A percentile compares a stretch with the other conserved stretches of the same genome.
Evolutionary conservation across 352 stramenopile genomes (phyloP).

Genomic region (Phytophthora cajani): DNA sequence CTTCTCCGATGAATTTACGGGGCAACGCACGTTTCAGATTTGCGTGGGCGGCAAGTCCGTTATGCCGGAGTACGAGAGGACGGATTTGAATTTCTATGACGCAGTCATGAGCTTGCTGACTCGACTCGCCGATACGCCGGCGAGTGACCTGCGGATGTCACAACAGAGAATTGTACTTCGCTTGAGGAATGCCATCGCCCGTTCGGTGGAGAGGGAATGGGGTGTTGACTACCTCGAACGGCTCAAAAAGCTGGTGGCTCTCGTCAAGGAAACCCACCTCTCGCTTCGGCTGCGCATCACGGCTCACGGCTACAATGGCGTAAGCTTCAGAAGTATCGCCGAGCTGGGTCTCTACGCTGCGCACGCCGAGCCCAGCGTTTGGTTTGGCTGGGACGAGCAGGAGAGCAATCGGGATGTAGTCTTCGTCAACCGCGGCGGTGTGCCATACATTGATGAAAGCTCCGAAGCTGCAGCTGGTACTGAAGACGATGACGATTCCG

Average conservation of each 20-base stretch:
- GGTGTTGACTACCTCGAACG: conserved; percentile 34
- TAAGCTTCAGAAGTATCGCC: conserved; percentile 31
- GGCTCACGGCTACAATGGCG: conserved; percentile 12
- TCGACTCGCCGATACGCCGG: conserved; percentile 16
- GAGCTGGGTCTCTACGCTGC: conserved; percentile 46
- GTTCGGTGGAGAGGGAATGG: conserved; percentile 32
- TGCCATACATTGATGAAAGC: conserved; percentile 13
- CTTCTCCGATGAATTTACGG: conserved; percentile 32
- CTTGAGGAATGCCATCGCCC: conserved; percentile 26
- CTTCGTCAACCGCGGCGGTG: conserved; percentile 25
- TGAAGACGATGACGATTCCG: background rate
- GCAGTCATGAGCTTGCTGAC: conserved; percentile 31
- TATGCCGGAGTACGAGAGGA: conserved; percentile 10
- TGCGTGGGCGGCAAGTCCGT: conserved; percentile 20
- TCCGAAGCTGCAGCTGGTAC: background rate
- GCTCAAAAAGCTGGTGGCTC: conserved; percentile 19
- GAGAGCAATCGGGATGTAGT: conserved; percentile 23
- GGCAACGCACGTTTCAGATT: conserved; percentile 49
- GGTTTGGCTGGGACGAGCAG: conserved; percentile 45
- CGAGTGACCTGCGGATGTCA: conserved; percentile 14
- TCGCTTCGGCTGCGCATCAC: conserved; percentile 34
- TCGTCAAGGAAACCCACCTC: conserved; percentile 34
- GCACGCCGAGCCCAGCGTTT: conserved; percentile 33
- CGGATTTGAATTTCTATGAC: conserved; percentile 38
- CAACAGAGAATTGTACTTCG: conserved; percentile 37